Conservation (phyloP, 2,329 filamentous ascomycete species). For the Pseudomassariella vexata region DNA sequence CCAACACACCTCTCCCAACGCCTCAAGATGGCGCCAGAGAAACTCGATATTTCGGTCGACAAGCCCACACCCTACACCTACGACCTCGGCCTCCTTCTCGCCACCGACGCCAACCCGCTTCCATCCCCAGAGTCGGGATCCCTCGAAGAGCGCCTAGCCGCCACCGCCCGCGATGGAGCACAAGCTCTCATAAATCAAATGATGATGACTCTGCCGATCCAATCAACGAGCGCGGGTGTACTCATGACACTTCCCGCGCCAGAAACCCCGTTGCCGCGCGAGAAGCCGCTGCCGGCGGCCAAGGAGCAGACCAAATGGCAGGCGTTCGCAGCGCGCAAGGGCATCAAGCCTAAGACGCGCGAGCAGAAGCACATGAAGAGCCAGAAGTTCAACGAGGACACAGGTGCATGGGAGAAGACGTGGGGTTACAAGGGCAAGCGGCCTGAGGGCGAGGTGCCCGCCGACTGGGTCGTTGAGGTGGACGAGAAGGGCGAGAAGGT, state of each 20-base stretch:
- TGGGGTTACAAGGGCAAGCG: constrained; percentile 94
- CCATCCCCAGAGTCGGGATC: constrained; percentile 27
- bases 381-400: constrained; percentile 77
- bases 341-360: constrained; percentile 82
- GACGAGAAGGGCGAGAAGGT: constrained; percentile 63
- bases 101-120: constrained; percentile 73
- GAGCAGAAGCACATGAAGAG: constrained; percentile 66
- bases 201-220: constrained; percentile 78
- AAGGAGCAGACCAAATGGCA: constrained; percentile 92
- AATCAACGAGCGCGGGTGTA: constrained; percentile 63
- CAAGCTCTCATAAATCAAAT: constrained; percentile 92
- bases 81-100: constrained; percentile 53
- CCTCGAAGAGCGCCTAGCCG: constrained; percentile 63
- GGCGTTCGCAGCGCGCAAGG: constrained; percentile 93
- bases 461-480: constrained; percentile 89
- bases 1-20: constrained; percentile 8
- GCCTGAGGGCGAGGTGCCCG: constrained; percentile 63
- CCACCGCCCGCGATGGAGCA: constrained; percentile 79
- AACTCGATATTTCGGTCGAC: constrained; percentile 59
- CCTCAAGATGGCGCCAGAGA: constrained; percentile 19
- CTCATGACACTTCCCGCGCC: constrained; percentile 70
- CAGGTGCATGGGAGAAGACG: constrained; percentile 83
- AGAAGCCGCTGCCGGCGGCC: constrained; percentile 80
- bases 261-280: constrained; percentile 70
- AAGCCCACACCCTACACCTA: constrained; percentile 90